These are phyloP conservation scores for Vaccinium macrocarpon DNA, from an alignment of 148 eudicot genomes.

Conservation along the genomic window DNA sequence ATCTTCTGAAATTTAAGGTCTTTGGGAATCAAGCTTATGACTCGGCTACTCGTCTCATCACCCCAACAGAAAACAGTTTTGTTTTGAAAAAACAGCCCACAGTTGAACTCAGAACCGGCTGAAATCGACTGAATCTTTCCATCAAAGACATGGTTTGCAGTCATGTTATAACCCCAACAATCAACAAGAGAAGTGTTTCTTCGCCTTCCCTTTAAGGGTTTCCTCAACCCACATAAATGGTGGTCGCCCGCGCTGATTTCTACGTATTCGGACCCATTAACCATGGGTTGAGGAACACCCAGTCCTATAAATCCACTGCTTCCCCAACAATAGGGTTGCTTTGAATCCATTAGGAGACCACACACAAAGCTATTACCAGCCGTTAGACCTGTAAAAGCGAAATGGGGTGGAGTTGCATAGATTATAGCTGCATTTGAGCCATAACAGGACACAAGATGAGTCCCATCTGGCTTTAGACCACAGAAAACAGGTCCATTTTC, in stretches of 20 bases:
- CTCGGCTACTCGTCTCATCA: slow-evolving; percentile 62
- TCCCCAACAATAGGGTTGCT: slow-evolving; percentile 94
- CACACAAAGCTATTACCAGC: slow-evolving; percentile 92
- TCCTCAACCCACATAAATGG: slow-evolving; percentile 83
- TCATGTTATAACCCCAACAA: slow-evolving; percentile 99
- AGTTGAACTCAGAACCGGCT: slow-evolving; percentile 82
- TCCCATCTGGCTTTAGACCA: slow-evolving; percentile 84
- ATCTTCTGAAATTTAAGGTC: slow-evolving; percentile 48
- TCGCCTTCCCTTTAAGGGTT: slow-evolving; percentile 47
- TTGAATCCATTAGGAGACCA: slow-evolving; percentile 56
- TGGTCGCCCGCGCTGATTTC: slow-evolving; percentile 96
- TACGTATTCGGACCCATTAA: slow-evolving; percentile 48
- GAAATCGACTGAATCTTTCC: slow-evolving; percentile 72
- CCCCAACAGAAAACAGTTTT: slow-evolving; percentile 89
- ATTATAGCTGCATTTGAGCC: slow-evolving; percentile 68
- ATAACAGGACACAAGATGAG: slow-evolving; percentile 68
- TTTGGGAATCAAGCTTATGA: slow-evolving; percentile 55
- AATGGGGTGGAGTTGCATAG: slow-evolving; percentile 50
- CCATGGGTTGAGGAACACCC: slow-evolving; percentile 71
- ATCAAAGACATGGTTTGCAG: slow-evolving; percentile 50
- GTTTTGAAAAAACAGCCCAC: slow-evolving; percentile 70
- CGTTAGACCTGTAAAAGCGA: slow-evolving; percentile 55
- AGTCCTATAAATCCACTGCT: slow-evolving; percentile 52
- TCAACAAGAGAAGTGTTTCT: slow-evolving; percentile 70
- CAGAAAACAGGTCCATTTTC: slow-evolving; percentile 79